phyloP scores from a whole-genome alignment of 169 alveolate genomes.

The Plasmodium sp. region DNA sequence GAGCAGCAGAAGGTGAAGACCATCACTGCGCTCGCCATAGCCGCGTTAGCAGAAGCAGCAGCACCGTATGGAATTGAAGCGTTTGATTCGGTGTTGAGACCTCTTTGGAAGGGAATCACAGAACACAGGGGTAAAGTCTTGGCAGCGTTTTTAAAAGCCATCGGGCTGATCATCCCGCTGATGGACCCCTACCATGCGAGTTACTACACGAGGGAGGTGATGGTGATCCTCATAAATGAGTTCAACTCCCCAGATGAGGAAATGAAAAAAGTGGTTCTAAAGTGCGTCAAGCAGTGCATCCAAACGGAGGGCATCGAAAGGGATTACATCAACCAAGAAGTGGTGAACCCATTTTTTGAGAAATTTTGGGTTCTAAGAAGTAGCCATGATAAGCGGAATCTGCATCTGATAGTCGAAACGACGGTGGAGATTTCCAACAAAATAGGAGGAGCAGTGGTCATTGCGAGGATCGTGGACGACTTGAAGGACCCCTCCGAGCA shows the following conservation, averaged over 20 bases:
- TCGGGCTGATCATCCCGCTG: constrained; percentile 95
- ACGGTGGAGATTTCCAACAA: constrained; percentile 98
- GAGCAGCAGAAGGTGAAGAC: constrained; percentile 97
- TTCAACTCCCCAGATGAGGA: constrained; percentile 98
- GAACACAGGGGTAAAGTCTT: constrained; percentile 97
- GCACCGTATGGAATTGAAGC: constrained; percentile 99
- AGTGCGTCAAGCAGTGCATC: constrained; percentile 98
- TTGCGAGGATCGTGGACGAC: constrained; percentile 77
- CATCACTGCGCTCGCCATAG: constrained; percentile 98
- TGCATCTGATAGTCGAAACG: constrained; percentile 96
- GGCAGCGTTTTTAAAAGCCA: constrained; percentile 99
- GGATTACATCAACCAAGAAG: constrained; percentile 95
- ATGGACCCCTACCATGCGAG: constrained; percentile 99
- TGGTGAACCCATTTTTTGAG: constrained; percentile 96
- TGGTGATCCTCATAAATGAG: constrained; percentile 97
- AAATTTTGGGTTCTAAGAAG: constrained; percentile 93
- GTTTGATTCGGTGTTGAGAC: constrained; percentile 97
- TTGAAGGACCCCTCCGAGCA: constrained; percentile 86
- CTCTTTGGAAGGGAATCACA: constrained; percentile 99
- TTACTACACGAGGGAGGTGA: constrained; percentile 97
- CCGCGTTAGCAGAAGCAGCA: constrained; percentile 99
- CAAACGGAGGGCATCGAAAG: constrained; percentile 98
- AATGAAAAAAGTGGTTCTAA: constrained; percentile 96
- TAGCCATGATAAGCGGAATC: constrained; percentile 94
- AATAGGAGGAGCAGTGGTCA: constrained; percentile 87